Percentiles rank a stretch among this genome's conserved stretches.
These are phyloP conservation scores for Boletellus dicymbophilus DNA, from an alignment of 1,284 basidiomycete species.

Conservation along the genomic window DNA sequence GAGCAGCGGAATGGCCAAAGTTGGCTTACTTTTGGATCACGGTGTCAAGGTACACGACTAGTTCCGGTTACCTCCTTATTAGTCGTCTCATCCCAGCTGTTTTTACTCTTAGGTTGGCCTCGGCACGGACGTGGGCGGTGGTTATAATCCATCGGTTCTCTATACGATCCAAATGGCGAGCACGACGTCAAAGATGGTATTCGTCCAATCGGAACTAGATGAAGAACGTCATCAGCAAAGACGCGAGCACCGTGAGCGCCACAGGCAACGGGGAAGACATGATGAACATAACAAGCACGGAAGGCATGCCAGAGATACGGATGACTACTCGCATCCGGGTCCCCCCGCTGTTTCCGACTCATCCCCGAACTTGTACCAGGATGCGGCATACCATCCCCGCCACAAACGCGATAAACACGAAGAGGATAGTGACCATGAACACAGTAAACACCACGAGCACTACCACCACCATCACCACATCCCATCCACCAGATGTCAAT, in stretches of 20 bases:
- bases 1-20: constrained; percentile 79
- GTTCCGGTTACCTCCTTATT: constrained; percentile 6
- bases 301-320: not conserved
- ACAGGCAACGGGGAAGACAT: not conserved
- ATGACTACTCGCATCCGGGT: too few species aligned
- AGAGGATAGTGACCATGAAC: too few species aligned
- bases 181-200: constrained; percentile 77
- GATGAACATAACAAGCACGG: constrained; percentile 1
- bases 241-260: not conserved
- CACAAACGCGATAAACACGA: too few species aligned
- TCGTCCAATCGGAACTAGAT: constrained; percentile 36
- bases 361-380: too few species aligned
- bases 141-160: constrained; percentile 82
- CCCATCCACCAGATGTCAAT: constrained; percentile 28
- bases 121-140: constrained; percentile 89
- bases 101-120: constrained; percentile 65
- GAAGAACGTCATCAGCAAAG: constrained; percentile 8
- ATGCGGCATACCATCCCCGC: too few species aligned
- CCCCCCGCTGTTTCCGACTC: too few species aligned
- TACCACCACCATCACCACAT: not conserved
- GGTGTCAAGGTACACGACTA: constrained; percentile 73
- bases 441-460: not conserved
- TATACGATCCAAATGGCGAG: constrained; percentile 80
- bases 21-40: constrained; percentile 78
- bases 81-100: not conserved